Base-by-base conservation (phyloP, 1,284 basidiomycete genomes). In the Ceratobasidium sp. region DNA sequence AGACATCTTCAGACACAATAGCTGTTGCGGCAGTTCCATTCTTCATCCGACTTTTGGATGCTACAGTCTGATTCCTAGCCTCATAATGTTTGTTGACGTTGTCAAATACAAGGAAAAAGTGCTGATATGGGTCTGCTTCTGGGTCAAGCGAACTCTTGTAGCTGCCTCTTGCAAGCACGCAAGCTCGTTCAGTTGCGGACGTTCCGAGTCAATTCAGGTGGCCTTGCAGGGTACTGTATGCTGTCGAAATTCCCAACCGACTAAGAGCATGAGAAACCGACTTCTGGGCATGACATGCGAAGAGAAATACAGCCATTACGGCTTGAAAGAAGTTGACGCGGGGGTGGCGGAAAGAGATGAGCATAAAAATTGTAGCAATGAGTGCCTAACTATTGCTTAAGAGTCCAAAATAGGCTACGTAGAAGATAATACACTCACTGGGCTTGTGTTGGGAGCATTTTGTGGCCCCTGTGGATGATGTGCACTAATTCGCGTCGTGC, bases 1-100 rank as follows among this genome's bases (percentile, higher is more conserved):
- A 48, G 23, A 68, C 50, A 52, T 68, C 48, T 23, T 68, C 66
- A 6, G 52, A 13, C 12, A 52, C 66, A 42, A 68, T 40, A 13
- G 66, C 66, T 50, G 66, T 68, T 15, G 66, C 66, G 4, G 48
- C 66, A 68, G 66, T 68, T 10, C 66, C 66, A 54, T 40, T 68
- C 26, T 15, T 33, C 46, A 68, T 50, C 20, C 33, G 46, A 33
- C 33, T 68, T 33, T 68, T 50, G 6, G 46, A 15, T 33, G n/a
- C 66, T 10, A 68, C 48, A 28, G 48, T 68, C 48, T 50, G 48
- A 33, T 33, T 33, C 33, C 33, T 33, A 33, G 33, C 33, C 33
- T 33, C 33, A 33, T 33, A 33, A 33, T 33, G 33, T 33, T 69
- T 69, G 67, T 69, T 69, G 38, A 69, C 42, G 38, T 69, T 69